Evolutionary conservation across 495 filamentous ascomycete species (phyloP), one percentile per base, ranked within the genome.

Genomic region (Penicillium bialowiezense): DNA sequence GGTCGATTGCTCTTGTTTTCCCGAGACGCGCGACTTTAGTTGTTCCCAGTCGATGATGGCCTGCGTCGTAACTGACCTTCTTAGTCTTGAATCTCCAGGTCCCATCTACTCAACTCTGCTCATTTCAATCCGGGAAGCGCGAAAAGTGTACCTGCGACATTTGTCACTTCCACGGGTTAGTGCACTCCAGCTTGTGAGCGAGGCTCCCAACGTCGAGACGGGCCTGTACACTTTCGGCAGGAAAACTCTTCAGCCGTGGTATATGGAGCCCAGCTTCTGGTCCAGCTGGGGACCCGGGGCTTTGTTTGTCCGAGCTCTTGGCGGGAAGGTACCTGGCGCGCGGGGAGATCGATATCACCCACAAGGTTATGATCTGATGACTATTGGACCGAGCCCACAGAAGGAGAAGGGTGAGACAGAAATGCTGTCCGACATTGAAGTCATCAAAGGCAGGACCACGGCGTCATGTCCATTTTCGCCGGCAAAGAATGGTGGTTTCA

Each of bases 311-410:
- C 66, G 79, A 63, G 10, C 69, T 5, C 59, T 70, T 20, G 80
- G 82, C 1, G 65, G 70, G 2, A 76, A 72, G 32, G 44, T 79
- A 29, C 41, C 41, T 14, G 41, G 10, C 7, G 71, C 76, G 31
- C 59, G 67, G 43, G 73, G 73, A 5, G 60, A 71, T 3, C 61
- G 62, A 39, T 80, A 71, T 56, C 60, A 67, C 49, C 77, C 80
- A 0, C 43, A 74, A 23, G 80, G 82, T 2, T 84, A 78, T 56
- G 47, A 69, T 14, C 64, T 79, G 41, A 56, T 68, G 29, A 78
- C 82, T 4, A 51, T 83, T 20, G 81, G 81, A 0, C 81, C 82
- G 0, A 48, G 52, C 5, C 58, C 59, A 2, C 63, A 80, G 56
- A 69, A 72, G 49, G 74, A 72, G 1, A 69, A 76, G 39, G 82